Percentiles rank a stretch among this genome's conserved stretches.
These are phyloP conservation scores for Hyaloscypha variabilis DNA, from an alignment of 495 filamentous ascomycete genomes.

Conservation along the genomic window DNA sequence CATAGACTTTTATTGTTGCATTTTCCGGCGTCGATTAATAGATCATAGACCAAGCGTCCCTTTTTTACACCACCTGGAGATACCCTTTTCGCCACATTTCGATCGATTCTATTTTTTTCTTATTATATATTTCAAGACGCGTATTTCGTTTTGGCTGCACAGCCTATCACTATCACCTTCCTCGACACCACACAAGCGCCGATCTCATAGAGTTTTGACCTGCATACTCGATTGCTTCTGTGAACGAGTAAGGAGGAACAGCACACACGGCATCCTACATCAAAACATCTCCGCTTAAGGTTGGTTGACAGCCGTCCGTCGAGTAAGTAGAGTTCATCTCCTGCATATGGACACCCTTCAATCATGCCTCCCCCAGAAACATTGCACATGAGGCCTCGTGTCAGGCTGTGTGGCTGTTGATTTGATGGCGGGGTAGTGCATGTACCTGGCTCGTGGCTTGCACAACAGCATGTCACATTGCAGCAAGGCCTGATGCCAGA, in stretches of 20 bases:
- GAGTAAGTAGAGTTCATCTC: slow-evolving; percentile 17
- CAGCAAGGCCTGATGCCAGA: not conserved
- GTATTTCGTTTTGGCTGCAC: not conserved
- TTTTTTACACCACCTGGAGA: slow-evolving; percentile 23
- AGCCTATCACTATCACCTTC: slow-evolving; percentile 19
- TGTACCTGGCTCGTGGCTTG: not conserved
- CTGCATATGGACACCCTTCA: not conserved
- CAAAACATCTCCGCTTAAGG: slow-evolving; percentile 13
- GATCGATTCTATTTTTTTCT: slow-evolving; percentile 3
- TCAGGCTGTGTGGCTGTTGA: not conserved
- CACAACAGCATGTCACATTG: not conserved
- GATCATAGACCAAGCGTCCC: slow-evolving; percentile 30
- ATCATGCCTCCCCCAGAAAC: not conserved
- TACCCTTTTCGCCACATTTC: slow-evolving; percentile 22
- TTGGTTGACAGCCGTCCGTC: not conserved
- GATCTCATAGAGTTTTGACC: slow-evolving; percentile 5
- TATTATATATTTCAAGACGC: not conserved
- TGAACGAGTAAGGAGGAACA: slow-evolving; percentile 24
- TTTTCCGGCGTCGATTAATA: slow-evolving; percentile 25
- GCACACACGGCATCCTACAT: slow-evolving; percentile 27
- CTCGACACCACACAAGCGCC: slow-evolving; percentile 7
- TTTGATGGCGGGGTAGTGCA: slow-evolving; percentile 9
- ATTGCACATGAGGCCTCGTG: not conserved
- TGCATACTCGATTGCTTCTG: not conserved
- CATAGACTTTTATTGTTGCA: slow-evolving; percentile 23